Evolutionary conservation across 228 moss, liverwort and hornwort genomes (phyloP), one percentile per base, ranked within the genome.

Genomic region (Sphagnum fallax): DNA sequence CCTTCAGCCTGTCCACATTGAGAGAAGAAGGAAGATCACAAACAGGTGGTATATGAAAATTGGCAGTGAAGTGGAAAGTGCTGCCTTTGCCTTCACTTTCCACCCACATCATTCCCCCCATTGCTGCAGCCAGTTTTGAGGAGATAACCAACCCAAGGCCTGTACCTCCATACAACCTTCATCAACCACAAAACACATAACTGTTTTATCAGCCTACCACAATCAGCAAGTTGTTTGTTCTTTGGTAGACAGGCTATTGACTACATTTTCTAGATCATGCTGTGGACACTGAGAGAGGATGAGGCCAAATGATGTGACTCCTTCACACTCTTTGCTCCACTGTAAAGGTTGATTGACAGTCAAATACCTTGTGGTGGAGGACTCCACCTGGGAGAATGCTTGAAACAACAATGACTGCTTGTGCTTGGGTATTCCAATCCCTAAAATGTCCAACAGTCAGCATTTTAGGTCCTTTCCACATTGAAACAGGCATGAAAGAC

Each of bases 41-140:
- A 4, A 75, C 80, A 58, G 88, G 85, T 58, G 85, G 85, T 65
- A 85, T 80, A 47, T 85, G 85, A 67, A 88, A 88, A 16, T 77
- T 79, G 51, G 84, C 82, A 69, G 85, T 82, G 47, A 88, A 88
- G 48, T 18, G 78, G 65, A 85, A 88, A 8, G 76, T 77, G 74
- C 84, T 85, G 62, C 88, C 88, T 78, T 75, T 85, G 11, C 85
- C 88, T 72, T 85, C 84, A 73, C 88, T 88, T 52, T 88, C 84
- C 64, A 88, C 88, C 88, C 88, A 88, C 88, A 88, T 88, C 50
- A 73, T 80, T 73, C 85, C 88, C 50, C 88, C 85, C 84, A 85
- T 88, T 4, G 88, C 88, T 55, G 82, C 73, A 63, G 84, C 85
- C 65, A 88, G 70, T 70, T 88, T 88, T 66, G 84, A 88, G 55